A percentile compares a stretch with the other conserved stretches of the same genome.
Conservation (phyloP, 78 protist species). For the Dictyostelium purpureum region DNA sequence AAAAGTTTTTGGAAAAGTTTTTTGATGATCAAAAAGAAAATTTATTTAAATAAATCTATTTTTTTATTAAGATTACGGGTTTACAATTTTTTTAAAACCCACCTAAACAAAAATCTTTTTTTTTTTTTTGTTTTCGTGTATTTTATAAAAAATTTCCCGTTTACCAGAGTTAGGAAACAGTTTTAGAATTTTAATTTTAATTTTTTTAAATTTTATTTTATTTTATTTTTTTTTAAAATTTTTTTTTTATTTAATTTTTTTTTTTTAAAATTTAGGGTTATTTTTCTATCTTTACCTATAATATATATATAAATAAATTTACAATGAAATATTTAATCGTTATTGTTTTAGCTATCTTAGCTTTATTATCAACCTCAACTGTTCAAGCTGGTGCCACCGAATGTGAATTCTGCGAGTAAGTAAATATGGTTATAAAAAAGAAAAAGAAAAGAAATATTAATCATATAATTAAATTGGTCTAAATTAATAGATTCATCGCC, state of each 20-base stretch:
- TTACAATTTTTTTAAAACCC: neutral
- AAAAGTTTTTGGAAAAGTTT: no score
- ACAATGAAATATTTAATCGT: neutral
- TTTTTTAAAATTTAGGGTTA: neutral
- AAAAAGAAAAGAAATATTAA: no score
- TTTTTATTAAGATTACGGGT: no score
- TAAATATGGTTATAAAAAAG: no score
- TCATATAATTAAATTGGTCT: no score
- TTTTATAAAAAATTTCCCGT: neutral
- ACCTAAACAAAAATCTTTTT: neutral
- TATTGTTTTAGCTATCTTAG: neutral
- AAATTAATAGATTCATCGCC: neutral
- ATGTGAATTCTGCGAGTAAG: neutral
- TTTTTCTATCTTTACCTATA: neutral
- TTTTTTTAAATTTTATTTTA: no score
- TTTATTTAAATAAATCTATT: no score
- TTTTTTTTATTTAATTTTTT: neutral
- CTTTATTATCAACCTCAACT: neutral
- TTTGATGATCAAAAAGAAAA: no score
- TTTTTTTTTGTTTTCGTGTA: no score
- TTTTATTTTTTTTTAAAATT: neutral
- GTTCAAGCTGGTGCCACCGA: neutral
- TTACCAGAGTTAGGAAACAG: neutral
- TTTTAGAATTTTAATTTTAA: neutral
- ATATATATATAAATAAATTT: neutral